phyloP scores from a whole-genome alignment of 768 basidiomycete genomes.

The Punctularia strigosozonata region DNA sequence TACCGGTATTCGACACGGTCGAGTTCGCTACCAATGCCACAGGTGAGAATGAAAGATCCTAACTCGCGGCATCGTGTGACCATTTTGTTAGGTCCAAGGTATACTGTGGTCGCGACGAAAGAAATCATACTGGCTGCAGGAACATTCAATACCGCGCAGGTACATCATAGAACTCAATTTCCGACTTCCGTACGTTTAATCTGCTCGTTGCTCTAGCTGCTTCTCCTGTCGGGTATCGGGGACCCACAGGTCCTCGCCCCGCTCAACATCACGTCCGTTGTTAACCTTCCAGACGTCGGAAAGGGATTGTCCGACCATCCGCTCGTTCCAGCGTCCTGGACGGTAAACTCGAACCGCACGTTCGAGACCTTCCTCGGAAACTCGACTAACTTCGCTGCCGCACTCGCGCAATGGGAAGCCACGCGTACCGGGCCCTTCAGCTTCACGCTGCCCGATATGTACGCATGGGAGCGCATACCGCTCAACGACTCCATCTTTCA shows the following conservation, averaged over 20 bases:
- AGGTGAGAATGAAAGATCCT: not conserved
- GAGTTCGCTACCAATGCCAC: not conserved
- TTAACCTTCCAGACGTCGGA: constrained; percentile 31
- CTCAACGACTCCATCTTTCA: constrained; percentile 2
- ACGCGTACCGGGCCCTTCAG: constrained; percentile 6
- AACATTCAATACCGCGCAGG: constrained; percentile 14
- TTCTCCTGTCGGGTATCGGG: constrained; percentile 26
- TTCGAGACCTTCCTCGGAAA: constrained; percentile 6
- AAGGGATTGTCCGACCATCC: constrained; percentile 25
- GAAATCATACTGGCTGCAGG: constrained; percentile 17
- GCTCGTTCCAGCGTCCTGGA: constrained; percentile 4
- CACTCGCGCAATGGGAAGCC: constrained; percentile 5
- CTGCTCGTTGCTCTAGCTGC: constrained; percentile 6
- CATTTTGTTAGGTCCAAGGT: not conserved
- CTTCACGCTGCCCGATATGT: constrained; percentile 2
- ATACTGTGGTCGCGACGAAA: constrained; percentile 6
- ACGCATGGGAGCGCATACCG: constrained; percentile 6
- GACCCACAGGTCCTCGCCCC: constrained; percentile 17
- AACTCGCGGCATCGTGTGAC: not conserved
- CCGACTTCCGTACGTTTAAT: not conserved
- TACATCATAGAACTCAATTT: constrained; percentile 8
- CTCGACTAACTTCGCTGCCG: not conserved
- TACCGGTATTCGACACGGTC: not conserved
- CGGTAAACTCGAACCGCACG: constrained; percentile 7
- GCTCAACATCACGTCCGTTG: constrained; percentile 16